phyloP scores from a whole-genome alignment of 768 basidiomycete species.

The Suillus spraguei region DNA sequence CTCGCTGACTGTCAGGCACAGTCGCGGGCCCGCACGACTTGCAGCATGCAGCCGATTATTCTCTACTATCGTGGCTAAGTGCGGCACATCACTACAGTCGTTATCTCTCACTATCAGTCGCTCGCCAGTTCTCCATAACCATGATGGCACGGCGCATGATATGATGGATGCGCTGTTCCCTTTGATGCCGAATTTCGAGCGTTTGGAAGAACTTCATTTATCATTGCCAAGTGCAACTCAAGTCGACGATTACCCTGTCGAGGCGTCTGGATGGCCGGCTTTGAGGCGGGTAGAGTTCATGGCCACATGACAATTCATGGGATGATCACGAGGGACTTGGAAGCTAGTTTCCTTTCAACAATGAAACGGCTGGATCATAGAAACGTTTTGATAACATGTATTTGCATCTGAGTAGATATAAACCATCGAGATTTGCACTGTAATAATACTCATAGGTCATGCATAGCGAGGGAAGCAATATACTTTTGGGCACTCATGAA shows the following conservation, averaged over 20 bases:
- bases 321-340: background rate
- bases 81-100: background rate
- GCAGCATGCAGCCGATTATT: conserved; percentile 1
- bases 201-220: conserved; percentile 6
- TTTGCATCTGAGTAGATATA: conserved; percentile 14
- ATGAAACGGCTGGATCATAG: background rate
- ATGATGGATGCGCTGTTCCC: conserved; percentile 7
- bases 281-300: conserved; percentile 1
- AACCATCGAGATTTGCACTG: conserved; percentile 17
- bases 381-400: conserved; percentile 1
- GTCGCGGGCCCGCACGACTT: conserved; percentile 5
- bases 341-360: background rate
- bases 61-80: conserved; percentile 2
- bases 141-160: conserved; percentile 6
- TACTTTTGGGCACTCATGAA: conserved; percentile 21
- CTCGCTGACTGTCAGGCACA: conserved; percentile 3
- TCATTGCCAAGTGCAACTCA: conserved; percentile 5
- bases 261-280: conserved; percentile 5
- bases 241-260: conserved; percentile 3
- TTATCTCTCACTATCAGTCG: conserved; percentile 7
- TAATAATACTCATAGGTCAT: conserved; percentile 37
- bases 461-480: conserved; percentile 47
- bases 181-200: conserved; percentile 8
- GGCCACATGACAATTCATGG: conserved; percentile 3
- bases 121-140: conserved; percentile 5